Percentiles rank a stretch among this genome's conserved stretches.
phyloP scores from a whole-genome alignment of 352 stramenopile genomes.

The Nothophytophthora sp. region DNA sequence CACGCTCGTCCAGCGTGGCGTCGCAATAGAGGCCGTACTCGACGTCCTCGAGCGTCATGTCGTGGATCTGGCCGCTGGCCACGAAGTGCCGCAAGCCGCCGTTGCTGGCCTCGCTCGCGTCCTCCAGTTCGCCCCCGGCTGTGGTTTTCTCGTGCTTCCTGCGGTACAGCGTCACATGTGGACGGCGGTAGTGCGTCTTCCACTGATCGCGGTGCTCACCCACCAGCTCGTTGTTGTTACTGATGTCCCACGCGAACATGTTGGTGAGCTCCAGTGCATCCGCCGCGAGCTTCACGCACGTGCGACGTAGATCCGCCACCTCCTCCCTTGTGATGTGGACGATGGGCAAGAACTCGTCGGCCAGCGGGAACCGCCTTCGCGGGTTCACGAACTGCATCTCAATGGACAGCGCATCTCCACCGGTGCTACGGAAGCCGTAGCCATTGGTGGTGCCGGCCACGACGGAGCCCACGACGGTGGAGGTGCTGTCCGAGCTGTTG shows the following conservation, averaged over 20 bases:
- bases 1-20: constrained; percentile 44
- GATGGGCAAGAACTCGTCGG: constrained; percentile 47
- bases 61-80: constrained; percentile 44
- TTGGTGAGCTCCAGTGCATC: constrained; percentile 49
- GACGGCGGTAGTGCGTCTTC: constrained; percentile 53
- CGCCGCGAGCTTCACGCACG: constrained; percentile 47
- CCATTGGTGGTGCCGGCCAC: constrained; percentile 43
- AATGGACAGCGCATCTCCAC: constrained; percentile 58
- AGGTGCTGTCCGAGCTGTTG: constrained; percentile 32
- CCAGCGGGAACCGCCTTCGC: constrained; percentile 57
- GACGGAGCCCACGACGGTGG: constrained; percentile 19
- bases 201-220: constrained; percentile 37
- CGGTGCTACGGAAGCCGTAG: constrained; percentile 50
- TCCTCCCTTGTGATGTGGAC: constrained; percentile 41
- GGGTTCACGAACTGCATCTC: constrained; percentile 63
- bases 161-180: constrained; percentile 58
- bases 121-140: constrained; percentile 12
- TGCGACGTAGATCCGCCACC: constrained; percentile 41
- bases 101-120: constrained; percentile 12
- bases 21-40: constrained; percentile 55
- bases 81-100: constrained; percentile 40
- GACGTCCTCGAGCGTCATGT: constrained; percentile 50
- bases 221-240: constrained; percentile 40
- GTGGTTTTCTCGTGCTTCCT: constrained; percentile 31
- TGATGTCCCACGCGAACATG: constrained; percentile 60